phyloP scores from a whole-genome alignment of 2,329 filamentous ascomycete species.

The Fusarium tuaranense region DNA sequence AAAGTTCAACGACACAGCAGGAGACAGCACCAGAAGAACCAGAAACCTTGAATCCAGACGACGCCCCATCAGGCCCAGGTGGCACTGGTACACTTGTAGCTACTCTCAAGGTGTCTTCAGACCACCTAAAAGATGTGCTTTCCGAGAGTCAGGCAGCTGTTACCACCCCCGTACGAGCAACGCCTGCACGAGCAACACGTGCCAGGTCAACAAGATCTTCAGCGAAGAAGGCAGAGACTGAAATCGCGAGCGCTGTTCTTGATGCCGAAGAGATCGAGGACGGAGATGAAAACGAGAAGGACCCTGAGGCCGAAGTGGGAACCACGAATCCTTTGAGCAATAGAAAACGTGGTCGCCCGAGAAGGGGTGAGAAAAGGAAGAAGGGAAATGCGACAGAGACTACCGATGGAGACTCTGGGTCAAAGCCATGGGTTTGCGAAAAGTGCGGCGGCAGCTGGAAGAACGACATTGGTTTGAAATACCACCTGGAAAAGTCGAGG shows the following conservation, averaged over 20 bases:
- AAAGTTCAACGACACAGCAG: neutral
- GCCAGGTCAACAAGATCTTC: conserved; percentile 25
- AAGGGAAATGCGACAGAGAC: conserved; percentile 17
- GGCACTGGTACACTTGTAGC: conserved; percentile 11
- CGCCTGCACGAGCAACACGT: conserved; percentile 21
- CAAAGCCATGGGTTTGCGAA: conserved; percentile 59
- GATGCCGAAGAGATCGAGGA: conserved; percentile 3
- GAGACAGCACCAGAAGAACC: neutral
- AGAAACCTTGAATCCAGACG: neutral
- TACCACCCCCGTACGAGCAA: conserved; percentile 17
- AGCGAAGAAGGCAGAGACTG: conserved; percentile 11
- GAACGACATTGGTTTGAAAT: conserved; percentile 68
- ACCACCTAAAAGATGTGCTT: conserved; percentile 10
- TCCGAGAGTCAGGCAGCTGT: neutral
- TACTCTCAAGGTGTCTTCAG: conserved; percentile 20
- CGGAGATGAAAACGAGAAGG: conserved; percentile 1
- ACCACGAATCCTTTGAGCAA: conserved; percentile 29
- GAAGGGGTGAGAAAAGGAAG: conserved; percentile 22
- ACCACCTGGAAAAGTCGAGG: conserved; percentile 67
- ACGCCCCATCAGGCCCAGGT: neutral
- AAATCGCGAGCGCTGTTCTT: neutral
- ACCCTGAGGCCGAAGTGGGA: neutral
- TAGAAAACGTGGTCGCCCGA: conserved; percentile 44
- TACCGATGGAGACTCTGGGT: conserved; percentile 26
- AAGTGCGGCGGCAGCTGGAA: conserved; percentile 68